phyloP scores from a whole-genome alignment of 2,329 filamentous ascomycete species.

The Sporothrix schenckii region DNA sequence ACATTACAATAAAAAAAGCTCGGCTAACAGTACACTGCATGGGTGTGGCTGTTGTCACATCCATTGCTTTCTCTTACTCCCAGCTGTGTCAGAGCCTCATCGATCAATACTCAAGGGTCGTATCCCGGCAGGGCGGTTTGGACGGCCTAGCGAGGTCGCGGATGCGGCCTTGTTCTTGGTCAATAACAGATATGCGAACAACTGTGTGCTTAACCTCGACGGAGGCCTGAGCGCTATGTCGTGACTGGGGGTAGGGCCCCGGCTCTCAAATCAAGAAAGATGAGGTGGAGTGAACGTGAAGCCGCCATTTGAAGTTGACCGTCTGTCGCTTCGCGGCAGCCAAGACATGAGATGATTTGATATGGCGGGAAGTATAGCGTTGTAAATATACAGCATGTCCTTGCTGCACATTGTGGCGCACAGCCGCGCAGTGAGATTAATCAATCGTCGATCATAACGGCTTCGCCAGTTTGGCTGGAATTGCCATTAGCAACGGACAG shows the following conservation, averaged over 20 bases:
- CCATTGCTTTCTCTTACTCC: background rate
- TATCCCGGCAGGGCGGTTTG: conserved; percentile 71
- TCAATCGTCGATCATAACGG: conserved; percentile 19
- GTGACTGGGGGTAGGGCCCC: conserved; percentile 42
- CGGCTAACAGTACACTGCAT: conserved; percentile 29
- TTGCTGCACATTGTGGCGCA: background rate
- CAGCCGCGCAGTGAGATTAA: background rate
- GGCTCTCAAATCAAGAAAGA: background rate
- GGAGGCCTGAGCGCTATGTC: conserved; percentile 72
- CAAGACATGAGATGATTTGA: background rate
- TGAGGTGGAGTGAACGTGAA: conserved; percentile 42
- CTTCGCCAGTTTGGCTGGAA: background rate
- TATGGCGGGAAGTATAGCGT: background rate
- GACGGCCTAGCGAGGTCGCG: conserved; percentile 71
- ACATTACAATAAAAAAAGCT: background rate
- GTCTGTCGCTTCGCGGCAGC: background rate
- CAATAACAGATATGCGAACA: conserved; percentile 80
- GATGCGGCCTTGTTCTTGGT: conserved; percentile 78
- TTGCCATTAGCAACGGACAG: background rate
- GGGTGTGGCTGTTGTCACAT: background rate
- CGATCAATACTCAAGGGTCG: background rate
- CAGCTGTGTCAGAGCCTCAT: conserved; percentile 26
- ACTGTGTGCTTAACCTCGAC: conserved; percentile 83
- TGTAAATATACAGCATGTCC: background rate
- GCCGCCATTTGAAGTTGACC: background rate